Conservation (phyloP, 169 alveolate genomes). For the Plasmodium knowlesi region DNA sequence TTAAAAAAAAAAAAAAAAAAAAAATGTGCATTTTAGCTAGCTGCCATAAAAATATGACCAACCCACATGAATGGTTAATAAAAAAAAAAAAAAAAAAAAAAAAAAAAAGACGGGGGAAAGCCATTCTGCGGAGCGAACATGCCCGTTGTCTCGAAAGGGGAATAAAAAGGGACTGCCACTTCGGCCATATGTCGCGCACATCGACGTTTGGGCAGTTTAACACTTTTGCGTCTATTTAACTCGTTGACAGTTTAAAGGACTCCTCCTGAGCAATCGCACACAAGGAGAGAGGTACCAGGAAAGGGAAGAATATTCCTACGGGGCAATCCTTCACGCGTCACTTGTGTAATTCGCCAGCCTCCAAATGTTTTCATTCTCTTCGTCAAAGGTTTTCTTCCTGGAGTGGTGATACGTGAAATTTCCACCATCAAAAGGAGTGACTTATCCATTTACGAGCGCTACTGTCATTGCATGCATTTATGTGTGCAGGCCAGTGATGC, state of each 20-base stretch:
- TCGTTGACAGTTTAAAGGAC: not conserved
- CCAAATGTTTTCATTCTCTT: conserved; percentile 28
- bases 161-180: too few relatives aligned
- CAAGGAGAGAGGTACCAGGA: not conserved
- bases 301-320: not conserved
- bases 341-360: conserved; percentile 25
- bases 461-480: not conserved
- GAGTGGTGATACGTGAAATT: not conserved
- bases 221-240: not conserved
- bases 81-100: not conserved
- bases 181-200: not conserved
- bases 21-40: too few relatives aligned
- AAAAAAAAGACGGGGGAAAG: too few relatives aligned
- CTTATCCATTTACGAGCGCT: not conserved
- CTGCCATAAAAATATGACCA: too few relatives aligned
- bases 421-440: not conserved
- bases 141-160: too few relatives aligned
- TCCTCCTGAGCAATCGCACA: not conserved
- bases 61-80: too few relatives aligned
- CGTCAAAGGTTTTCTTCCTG: conserved; percentile 46
- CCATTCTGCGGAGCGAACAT: too few relatives aligned
- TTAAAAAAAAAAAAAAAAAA: too few relatives aligned
- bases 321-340: not conserved
- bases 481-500: not conserved
- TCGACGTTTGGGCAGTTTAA: too few relatives aligned